Conservation (phyloP, 2,329 filamentous ascomycete genomes). For the Metarhizium brunneum region DNA sequence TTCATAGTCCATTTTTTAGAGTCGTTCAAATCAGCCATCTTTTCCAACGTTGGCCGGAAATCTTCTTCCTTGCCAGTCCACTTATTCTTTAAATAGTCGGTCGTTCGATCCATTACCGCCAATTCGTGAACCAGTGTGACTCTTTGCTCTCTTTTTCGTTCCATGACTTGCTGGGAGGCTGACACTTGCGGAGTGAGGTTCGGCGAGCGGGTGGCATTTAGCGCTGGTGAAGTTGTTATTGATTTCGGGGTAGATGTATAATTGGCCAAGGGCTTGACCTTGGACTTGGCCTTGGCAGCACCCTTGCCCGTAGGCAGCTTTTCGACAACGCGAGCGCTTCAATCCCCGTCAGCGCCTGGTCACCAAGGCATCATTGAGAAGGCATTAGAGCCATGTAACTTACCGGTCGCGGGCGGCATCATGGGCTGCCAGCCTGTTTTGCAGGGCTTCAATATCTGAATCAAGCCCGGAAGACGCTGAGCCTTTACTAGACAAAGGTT, state of each 20-base stretch:
- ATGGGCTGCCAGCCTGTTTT: slow-evolving; percentile 29
- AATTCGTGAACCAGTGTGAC: slow-evolving; percentile 51
- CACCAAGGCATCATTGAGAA: slow-evolving; percentile 5
- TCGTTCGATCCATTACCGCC: slow-evolving; percentile 42
- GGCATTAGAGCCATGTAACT: slow-evolving; percentile 8
- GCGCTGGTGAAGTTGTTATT: slow-evolving; percentile 44
- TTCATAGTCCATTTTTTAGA: slow-evolving; percentile 45
- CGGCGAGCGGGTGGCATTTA: slow-evolving; percentile 46
- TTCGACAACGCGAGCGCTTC: slow-evolving; percentile 25
- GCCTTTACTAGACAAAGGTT: slow-evolving; percentile 22
- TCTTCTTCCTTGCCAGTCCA: slow-evolving; percentile 46
- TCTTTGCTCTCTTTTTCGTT: slow-evolving; percentile 44
- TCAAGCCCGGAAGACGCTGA: slow-evolving; percentile 33
- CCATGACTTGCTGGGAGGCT: slow-evolving; percentile 40
- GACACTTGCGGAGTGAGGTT: slow-evolving; percentile 38
- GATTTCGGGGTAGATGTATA: slow-evolving; percentile 28
- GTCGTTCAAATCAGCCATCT: slow-evolving; percentile 45
- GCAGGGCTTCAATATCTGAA: slow-evolving; percentile 40
- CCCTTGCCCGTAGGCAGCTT: slow-evolving; percentile 21
- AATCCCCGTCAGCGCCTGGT: slow-evolving; percentile 16
- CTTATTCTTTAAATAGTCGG: slow-evolving; percentile 37
- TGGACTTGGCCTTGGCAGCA: slow-evolving; percentile 26
- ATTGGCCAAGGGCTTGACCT: slow-evolving; percentile 31
- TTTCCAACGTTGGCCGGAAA: slow-evolving; percentile 43
- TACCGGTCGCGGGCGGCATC: slow-evolving; percentile 27